These are phyloP conservation scores for Ophiocordyceps unilateralis DNA, from an alignment of 2,329 filamentous ascomycete genomes.

Conservation along the genomic window DNA sequence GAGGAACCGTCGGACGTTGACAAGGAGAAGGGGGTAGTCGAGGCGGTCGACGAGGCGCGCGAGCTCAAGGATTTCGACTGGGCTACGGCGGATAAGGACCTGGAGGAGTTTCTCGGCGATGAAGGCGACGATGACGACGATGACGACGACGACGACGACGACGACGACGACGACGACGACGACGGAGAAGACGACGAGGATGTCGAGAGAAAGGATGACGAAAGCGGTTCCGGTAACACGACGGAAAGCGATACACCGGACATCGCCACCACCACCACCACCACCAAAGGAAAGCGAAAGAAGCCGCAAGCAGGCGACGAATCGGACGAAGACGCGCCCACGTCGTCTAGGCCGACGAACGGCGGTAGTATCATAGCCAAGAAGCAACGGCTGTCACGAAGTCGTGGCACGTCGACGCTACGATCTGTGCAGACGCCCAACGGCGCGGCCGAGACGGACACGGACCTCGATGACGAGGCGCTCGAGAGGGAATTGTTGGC, in stretches of 20 bases:
- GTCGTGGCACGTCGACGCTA: conserved; percentile 26
- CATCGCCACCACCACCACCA: neutral
- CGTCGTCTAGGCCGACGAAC: conserved; percentile 8
- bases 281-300: conserved; percentile 15
- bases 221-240: neutral
- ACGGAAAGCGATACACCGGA: conserved; percentile 5
- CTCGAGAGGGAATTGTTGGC: conserved; percentile 47
- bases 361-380: conserved; percentile 27
- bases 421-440: conserved; percentile 26
- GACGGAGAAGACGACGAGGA: conserved; percentile 2
- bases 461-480: conserved; percentile 32
- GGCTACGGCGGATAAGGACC: conserved; percentile 49
- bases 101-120: conserved; percentile 53
- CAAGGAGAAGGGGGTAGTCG: conserved; percentile 12
- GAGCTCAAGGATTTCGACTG: conserved; percentile 42
- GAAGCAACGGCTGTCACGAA: conserved; percentile 30
- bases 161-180: conserved; percentile 4
- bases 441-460: conserved; percentile 15
- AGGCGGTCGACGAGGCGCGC: conserved; percentile 11
- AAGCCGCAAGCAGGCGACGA: conserved; percentile 10
- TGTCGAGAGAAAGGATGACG: conserved; percentile 4
- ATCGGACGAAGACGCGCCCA: conserved; percentile 14
- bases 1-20: conserved; percentile 12
- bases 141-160: conserved; percentile 10
- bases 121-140: conserved; percentile 32